phyloP scores from a whole-genome alignment of 495 filamentous ascomycete genomes.

The Hypoxylon intermedium region DNA sequence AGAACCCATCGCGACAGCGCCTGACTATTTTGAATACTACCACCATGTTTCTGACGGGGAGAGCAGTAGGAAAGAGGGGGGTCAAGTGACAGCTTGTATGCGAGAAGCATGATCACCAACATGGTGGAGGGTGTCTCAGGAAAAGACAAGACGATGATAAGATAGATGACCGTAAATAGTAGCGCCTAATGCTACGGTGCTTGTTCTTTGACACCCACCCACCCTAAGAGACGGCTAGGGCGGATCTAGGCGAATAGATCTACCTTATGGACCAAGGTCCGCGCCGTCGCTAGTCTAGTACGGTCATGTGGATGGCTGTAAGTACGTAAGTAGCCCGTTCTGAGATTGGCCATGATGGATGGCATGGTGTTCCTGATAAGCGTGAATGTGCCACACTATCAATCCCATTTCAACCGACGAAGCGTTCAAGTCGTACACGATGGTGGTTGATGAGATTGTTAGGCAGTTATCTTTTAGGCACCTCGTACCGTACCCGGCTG shows the following conservation, averaged over 20 bases:
- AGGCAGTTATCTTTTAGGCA: conserved; percentile 34
- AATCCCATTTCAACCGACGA: conserved; percentile 9
- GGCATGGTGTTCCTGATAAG: conserved; percentile 11
- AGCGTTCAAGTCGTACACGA: conserved; percentile 8
- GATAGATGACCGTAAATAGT: conserved; percentile 31
- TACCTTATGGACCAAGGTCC: conserved; percentile 10
- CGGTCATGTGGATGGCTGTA: conserved; percentile 27
- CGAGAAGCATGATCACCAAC: conserved; percentile 32
- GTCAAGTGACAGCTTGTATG: conserved; percentile 34
- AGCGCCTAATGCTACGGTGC: conserved; percentile 13
- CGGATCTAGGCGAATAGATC: conserved; percentile 35
- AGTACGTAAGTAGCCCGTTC: not conserved
- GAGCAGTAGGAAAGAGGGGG: conserved; percentile 4
- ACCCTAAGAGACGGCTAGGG: conserved; percentile 28
- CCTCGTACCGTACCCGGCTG: conserved; percentile 16
- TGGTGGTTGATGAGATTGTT: conserved; percentile 19
- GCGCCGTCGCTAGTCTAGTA: conserved; percentile 17
- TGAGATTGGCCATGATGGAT: conserved; percentile 1
- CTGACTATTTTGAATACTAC: conserved; percentile 30
- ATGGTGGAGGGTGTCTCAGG: conserved; percentile 26
- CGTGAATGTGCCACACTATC: conserved; percentile 12
- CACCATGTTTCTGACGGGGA: conserved; percentile 26
- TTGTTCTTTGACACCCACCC: no score
- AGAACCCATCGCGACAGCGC: conserved; percentile 14
- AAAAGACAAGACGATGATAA: conserved; percentile 33